phyloP scores from a whole-genome alignment of 345 rosid species.

The Cardamine occulta region DNA sequence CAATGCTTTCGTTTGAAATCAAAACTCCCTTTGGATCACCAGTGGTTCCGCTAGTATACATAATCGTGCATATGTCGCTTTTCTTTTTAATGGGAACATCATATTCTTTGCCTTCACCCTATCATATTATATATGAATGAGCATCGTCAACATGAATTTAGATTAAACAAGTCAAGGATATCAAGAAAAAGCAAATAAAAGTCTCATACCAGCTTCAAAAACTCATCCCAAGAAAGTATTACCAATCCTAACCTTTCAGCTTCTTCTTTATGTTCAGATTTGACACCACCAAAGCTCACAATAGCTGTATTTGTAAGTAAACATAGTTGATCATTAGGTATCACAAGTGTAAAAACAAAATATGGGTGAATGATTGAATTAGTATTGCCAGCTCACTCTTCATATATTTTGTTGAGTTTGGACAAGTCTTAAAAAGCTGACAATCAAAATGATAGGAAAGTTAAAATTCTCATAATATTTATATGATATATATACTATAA shows the following conservation, averaged over 20 bases:
- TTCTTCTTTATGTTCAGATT: slow-evolving; percentile 61
- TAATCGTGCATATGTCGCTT: slow-evolving; percentile 86
- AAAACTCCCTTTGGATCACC: slow-evolving; percentile 98
- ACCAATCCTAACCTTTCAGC: slow-evolving; percentile 61
- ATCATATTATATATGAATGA: neutral
- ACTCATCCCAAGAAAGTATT: slow-evolving; percentile 78
- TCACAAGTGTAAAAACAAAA: neutral
- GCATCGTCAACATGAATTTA: neutral
- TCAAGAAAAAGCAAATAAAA: neutral
- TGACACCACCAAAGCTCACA: slow-evolving; percentile 79
- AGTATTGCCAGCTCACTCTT: slow-evolving; percentile 59
- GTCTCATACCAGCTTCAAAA: slow-evolving; percentile 61
- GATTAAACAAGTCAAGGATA: neutral
- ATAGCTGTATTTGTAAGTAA: slow-evolving; percentile 55
- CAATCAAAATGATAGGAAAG: neutral
- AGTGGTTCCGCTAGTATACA: slow-evolving; percentile 99
- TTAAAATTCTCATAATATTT: neutral
- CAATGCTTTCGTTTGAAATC: slow-evolving; percentile 86
- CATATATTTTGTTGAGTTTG: slow-evolving; percentile 56
- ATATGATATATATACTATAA: too few species aligned
- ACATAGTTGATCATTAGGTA: slow-evolving; percentile 24
- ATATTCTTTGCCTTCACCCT: slow-evolving; percentile 67
- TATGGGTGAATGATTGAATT: neutral
- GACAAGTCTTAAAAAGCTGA: slow-evolving; percentile 78
- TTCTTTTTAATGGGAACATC: slow-evolving; percentile 74